Base-by-base conservation (phyloP, 495 filamentous ascomycete species). In the Cairneyella variabilis region DNA sequence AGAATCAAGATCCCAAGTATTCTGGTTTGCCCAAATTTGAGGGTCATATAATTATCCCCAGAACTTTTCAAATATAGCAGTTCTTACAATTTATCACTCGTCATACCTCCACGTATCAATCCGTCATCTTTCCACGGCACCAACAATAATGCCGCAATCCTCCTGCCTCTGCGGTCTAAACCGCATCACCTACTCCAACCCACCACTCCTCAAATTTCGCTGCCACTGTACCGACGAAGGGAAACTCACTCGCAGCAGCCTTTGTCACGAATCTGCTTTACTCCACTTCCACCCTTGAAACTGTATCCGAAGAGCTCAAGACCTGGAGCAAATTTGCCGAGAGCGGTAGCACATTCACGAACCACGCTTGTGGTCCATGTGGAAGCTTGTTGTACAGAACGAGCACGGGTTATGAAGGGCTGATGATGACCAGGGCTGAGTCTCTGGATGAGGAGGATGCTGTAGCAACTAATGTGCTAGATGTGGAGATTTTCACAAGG, bases 111-210 rank as follows among this genome's bases (percentile, higher is more conserved):
- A n/a, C n/a, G n/a, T n/a, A n/a, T n/a, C n/a, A n/a, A n/a, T n/a
- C n/a, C n/a, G n/a, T n/a, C n/a, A n/a, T n/a, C n/a, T n/a, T n/a
- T n/a, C n/a, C n/a, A n/a, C n/a, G n/a, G n/a, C n/a, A n/a, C n/a
- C n/a, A n/a, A n/a, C n/a, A n/a, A n/a, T n/a, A n/a, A 49, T 49
- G 28, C 46, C 46, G 27, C 18, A 26, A n/a, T 51, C 36, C 20
- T 51, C 48, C 21, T 51, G 48, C 16, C 48, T 51, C 48, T 51
- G 48, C 21, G 48, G 36, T 23, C 12, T 30, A 8, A 51, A 51
- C 48, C 11, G 12, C 48, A 41, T 41, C 21, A 41, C 48, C 25
- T 51, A 26, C 10, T 16, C 20, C n/a, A 30, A 12, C 34, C 11
- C 16, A 9, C 48, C 34, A 0, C 26, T 41, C 20, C 37, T 51